phyloP scores from a whole-genome alignment of 371 early-diverging fungal genomes.

The Actinomucor elegans region DNA sequence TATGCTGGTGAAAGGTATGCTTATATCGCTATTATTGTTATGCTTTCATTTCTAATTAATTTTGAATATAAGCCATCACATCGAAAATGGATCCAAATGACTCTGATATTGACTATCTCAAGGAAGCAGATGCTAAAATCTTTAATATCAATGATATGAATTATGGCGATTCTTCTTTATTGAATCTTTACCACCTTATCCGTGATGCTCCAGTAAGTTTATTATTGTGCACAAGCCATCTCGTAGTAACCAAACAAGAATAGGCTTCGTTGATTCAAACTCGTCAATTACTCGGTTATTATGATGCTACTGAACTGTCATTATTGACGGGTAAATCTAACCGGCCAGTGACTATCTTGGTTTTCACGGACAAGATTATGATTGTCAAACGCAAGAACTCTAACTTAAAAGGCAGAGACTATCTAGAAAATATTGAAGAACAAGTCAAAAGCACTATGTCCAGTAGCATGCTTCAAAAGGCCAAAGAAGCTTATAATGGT shows the following conservation, averaged over 20 bases:
- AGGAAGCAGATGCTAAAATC: constrained; percentile 8
- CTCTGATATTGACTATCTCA: constrained; percentile 4
- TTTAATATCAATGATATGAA: constrained; percentile 18
- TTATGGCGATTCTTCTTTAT: constrained; percentile 28
- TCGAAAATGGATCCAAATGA: constrained; percentile 12
- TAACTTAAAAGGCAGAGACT: constrained; percentile 21
- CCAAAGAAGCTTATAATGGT: constrained; percentile 4
- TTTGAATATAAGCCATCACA: constrained; percentile 17
- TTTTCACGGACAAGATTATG: constrained; percentile 47
- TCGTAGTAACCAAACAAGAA: too few relatives aligned
- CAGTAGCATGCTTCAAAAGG: constrained; percentile 25
- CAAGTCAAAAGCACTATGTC: constrained; percentile 15
- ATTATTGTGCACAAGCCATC: constrained; percentile 1
- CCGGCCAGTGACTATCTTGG: constrained; percentile 40
- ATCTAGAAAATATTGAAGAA: constrained; percentile 20
- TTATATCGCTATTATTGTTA: too few relatives aligned
- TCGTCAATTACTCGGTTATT: constrained; percentile 34
- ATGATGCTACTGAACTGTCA: constrained; percentile 46
- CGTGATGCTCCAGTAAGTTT: constrained; percentile 40
- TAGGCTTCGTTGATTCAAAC: constrained; percentile 29
- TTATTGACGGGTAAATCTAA: constrained; percentile 23
- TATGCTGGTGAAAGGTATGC: constrained; percentile 15
- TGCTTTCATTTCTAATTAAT: neutral
- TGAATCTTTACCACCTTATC: constrained; percentile 36
- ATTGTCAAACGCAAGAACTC: constrained; percentile 35